Conservation (phyloP, 371 early-diverging fungal species). For the Apophysomyces elegans region DNA sequence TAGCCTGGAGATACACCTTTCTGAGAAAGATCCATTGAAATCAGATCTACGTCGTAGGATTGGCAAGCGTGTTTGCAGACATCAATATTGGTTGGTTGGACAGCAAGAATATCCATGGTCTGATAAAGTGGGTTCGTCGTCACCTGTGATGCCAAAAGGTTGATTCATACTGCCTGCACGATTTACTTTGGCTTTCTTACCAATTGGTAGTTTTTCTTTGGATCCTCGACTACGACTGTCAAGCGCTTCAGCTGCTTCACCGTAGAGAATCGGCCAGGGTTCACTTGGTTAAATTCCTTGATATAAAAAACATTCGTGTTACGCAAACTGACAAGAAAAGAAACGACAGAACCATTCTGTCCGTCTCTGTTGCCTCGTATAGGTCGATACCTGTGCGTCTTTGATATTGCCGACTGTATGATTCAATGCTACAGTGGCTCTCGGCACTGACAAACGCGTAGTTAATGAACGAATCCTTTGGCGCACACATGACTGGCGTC, state of each 20-base stretch:
- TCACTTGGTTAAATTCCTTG: conserved; percentile 50
- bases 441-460: conserved; percentile 56
- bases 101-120: conserved; percentile 84
- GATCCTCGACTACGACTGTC: conserved; percentile 65
- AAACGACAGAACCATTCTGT: neutral
- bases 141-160: conserved; percentile 37
- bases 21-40: conserved; percentile 79
- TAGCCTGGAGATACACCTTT: conserved; percentile 54
- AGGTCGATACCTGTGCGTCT: conserved; percentile 52
- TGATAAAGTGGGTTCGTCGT: conserved; percentile 51
- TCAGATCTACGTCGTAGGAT: conserved; percentile 84
- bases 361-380: neutral
- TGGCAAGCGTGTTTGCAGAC: conserved; percentile 79
- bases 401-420: conserved; percentile 57
- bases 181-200: conserved; percentile 38
- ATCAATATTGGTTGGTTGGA: conserved; percentile 80
- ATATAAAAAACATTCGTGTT: too few species aligned
- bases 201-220: conserved; percentile 66
- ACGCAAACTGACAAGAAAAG: too few species aligned
- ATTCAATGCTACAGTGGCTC: conserved; percentile 77
- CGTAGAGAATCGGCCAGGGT: conserved; percentile 34
- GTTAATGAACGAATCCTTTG: too few species aligned
- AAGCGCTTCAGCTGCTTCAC: conserved; percentile 65
- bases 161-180: neutral
- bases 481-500: neutral